Conservation (phyloP, 768 basidiomycete species). For the Boletus tomentosulus region DNA sequence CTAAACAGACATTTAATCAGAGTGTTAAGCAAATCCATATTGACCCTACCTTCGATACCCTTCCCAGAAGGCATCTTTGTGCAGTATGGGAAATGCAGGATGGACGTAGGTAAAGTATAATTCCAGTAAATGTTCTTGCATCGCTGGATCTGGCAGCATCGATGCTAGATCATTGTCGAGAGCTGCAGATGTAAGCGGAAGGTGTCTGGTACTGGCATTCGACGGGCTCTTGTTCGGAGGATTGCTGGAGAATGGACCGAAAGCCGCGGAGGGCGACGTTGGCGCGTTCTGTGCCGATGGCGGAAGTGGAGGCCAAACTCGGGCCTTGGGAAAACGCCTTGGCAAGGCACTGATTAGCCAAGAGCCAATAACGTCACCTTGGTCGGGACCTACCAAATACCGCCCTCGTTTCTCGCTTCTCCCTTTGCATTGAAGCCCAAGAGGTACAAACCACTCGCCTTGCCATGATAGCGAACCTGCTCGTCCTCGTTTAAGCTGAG, state of each 20-base stretch:
- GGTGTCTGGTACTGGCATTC: constrained; percentile 4
- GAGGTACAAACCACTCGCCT: constrained; percentile 76
- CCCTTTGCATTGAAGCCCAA: constrained; percentile 56
- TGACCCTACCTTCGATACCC: constrained; percentile 43
- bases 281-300: constrained; percentile 24
- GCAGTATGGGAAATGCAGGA: constrained; percentile 69
- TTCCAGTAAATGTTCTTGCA: constrained; percentile 67
- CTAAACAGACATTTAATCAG: constrained; percentile 9
- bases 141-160: constrained; percentile 50
- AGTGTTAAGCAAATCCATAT: neutral
- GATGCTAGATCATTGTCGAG: constrained; percentile 36
- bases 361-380: constrained; percentile 3
- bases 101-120: constrained; percentile 84
- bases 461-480: constrained; percentile 83
- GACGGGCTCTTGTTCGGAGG: constrained; percentile 6
- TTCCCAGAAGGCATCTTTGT: constrained; percentile 66
- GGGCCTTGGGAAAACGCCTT: constrained; percentile 83
- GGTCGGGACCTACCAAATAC: constrained; percentile 53
- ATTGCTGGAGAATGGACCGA: constrained; percentile 1
- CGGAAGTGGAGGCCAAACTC: constrained; percentile 78
- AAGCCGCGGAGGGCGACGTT: constrained; percentile 7
- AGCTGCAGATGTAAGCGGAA: constrained; percentile 21
- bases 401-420: constrained; percentile 68
- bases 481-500: constrained; percentile 84
- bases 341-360: constrained; percentile 10